Evolutionary conservation across 2,329 filamentous ascomycete genomes (phyloP).

Genomic region (Alternaria triticimaculans): DNA sequence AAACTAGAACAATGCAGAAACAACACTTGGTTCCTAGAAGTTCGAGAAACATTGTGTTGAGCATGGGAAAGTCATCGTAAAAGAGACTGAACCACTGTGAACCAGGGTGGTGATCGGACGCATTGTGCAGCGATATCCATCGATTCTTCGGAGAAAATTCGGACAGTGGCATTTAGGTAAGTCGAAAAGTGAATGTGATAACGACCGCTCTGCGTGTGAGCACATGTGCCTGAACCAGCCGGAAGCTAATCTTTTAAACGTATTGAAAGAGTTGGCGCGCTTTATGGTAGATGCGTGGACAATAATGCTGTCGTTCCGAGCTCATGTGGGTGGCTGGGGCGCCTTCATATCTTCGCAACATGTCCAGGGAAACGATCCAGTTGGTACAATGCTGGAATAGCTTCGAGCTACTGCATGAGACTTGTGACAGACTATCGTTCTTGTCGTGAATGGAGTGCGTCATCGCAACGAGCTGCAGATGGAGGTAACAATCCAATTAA

Average conservation of each 20-base stretch:
- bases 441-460: background rate
- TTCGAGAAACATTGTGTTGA: background rate
- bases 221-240: background rate
- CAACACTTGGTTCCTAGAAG: background rate
- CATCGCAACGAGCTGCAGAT: background rate
- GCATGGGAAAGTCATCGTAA: background rate
- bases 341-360: background rate
- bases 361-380: background rate
- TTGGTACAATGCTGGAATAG: background rate
- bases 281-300: background rate
- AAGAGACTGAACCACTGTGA: background rate
- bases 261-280: background rate
- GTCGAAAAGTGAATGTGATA: background rate
- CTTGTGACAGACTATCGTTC: background rate
- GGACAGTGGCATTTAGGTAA: background rate
- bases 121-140: background rate
- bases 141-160: background rate
- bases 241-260: background rate
- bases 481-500: background rate
- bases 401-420: background rate
- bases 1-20: conserved; percentile 13
- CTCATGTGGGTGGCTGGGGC: background rate
- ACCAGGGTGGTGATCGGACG: background rate
- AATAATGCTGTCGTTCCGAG: background rate
- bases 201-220: background rate